Percentiles rank a stretch among this genome's conserved stretches.
Conservation (phyloP, 2,329 filamentous ascomycete genomes). For the Exserohilum rostratum region DNA sequence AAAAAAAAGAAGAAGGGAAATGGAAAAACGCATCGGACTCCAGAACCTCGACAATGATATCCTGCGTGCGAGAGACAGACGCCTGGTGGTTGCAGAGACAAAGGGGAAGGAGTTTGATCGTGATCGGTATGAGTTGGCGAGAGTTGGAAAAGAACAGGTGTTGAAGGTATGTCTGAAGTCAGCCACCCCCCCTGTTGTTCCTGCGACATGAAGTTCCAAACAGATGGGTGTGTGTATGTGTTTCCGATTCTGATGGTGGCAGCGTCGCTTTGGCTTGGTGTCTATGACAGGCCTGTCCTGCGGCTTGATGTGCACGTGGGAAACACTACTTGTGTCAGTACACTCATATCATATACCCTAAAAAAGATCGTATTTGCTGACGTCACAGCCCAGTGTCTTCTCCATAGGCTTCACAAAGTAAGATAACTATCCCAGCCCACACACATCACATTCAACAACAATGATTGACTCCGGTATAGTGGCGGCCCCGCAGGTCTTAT, state of each 20-base stretch:
- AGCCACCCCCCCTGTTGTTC: no score
- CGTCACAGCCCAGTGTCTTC: slow-evolving; percentile 32
- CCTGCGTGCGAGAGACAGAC: slow-evolving; percentile 27
- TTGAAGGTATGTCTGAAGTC: slow-evolving; percentile 40
- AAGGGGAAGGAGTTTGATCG: slow-evolving; percentile 39
- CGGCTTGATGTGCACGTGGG: slow-evolving; percentile 48
- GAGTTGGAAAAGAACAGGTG: slow-evolving; percentile 45
- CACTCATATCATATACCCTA: neutral
- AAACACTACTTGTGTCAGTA: slow-evolving; percentile 46
- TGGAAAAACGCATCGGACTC: slow-evolving; percentile 43
- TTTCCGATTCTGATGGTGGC: slow-evolving; percentile 10
- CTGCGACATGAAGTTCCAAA: no score
- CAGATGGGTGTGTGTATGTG: neutral
- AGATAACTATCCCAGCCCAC: slow-evolving; percentile 5
- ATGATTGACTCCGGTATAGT: slow-evolving; percentile 23
- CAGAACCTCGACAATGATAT: slow-evolving; percentile 35
- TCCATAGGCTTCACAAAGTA: slow-evolving; percentile 46
- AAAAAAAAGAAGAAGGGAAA: slow-evolving; percentile 7
- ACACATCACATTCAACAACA: neutral
- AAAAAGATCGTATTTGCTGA: slow-evolving; percentile 1
- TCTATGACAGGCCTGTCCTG: slow-evolving; percentile 47
- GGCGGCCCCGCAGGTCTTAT: slow-evolving; percentile 47
- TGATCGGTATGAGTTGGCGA: slow-evolving; percentile 44
- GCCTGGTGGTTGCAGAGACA: slow-evolving; percentile 30
- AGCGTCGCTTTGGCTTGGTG: slow-evolving; percentile 48